Conservation (phyloP, 108 stramenopile genomes). For the Pseudonitzschia multiseries region DNA sequence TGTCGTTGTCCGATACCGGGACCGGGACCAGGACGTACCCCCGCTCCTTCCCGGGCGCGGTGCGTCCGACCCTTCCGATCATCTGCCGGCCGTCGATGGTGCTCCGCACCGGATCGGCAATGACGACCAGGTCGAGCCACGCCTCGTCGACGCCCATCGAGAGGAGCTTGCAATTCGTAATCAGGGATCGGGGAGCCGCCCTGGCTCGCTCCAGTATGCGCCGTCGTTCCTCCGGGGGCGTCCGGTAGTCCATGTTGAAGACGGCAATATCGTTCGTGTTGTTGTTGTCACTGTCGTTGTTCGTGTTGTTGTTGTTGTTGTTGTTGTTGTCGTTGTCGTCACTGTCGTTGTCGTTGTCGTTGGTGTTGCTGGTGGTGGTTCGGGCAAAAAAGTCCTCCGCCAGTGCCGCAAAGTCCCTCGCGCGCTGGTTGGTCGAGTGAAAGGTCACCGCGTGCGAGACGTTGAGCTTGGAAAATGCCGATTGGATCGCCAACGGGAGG, state of each 20-base stretch:
- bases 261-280: neutral
- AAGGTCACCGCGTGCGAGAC: neutral
- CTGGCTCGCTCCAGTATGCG: neutral
- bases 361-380: no score
- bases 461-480: neutral
- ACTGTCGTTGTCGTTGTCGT: no score
- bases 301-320: no score
- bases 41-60: neutral
- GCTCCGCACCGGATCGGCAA: neutral
- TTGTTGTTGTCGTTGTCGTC: no score
- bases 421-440: constrained; percentile 1
- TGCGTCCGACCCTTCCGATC: neutral
- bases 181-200: neutral
- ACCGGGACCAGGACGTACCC: neutral
- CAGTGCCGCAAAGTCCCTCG: neutral
- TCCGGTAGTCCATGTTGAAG: neutral
- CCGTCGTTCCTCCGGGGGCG: neutral
- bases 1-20: neutral
- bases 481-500: neutral
- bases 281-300: no score
- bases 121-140: neutral
- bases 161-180: neutral
- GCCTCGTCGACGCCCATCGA: neutral
- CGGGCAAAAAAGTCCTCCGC: neutral
- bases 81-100: neutral